Base-by-base conservation (phyloP, 345 rosid species). In the Eucalyptus curtisii region DNA sequence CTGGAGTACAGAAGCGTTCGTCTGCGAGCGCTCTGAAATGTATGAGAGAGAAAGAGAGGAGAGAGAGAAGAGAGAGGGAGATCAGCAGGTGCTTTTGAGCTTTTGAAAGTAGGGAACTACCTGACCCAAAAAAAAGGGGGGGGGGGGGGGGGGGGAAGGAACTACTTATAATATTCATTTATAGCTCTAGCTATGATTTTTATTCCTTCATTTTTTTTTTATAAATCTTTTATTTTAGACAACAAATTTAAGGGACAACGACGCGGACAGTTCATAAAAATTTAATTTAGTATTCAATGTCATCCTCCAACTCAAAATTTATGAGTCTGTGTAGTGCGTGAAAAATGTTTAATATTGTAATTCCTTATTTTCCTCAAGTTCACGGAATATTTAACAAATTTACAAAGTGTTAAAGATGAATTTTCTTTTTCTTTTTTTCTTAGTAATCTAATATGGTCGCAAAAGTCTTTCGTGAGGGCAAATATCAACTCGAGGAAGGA, bases 231-330 rank as follows among this genome's bases (percentile, higher is more conserved):
- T 31, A 8, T 68, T 7, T 14, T 16, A 7, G 20, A 14, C 33
- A n/a, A 0, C 4, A n/a, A 13, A 30, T 61, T 61, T 61, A 27
- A 30, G 8, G 17, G 15, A 1, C 3, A 61, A 3, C 7, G 2
- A 12, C 8, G 0, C 0, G 3, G 4, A 27, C 7, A 30, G 33
- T 14, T 6, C 31, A 52, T 5, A 4, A 0, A 24, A 57, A 2
- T 57, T 24, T 24, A 25, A 57, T 5, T 25, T 5, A 11, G 3
- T 5, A 11, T 57, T 7, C 7, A 25, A 10, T 0, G 1, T 55
- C 13, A 4, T 1, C 6, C 1, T 10, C 22, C 6, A 55, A 24
- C 13, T 55, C 6, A 50, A 50, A 50, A 50, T 0, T 6, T 50
- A 4, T 50, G 17, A 17, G 17, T 50, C 2, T 7, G 17, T 50